These are phyloP conservation scores for Cercospora beticola DNA, from an alignment of 2,329 filamentous ascomycete species.

Conservation along the genomic window DNA sequence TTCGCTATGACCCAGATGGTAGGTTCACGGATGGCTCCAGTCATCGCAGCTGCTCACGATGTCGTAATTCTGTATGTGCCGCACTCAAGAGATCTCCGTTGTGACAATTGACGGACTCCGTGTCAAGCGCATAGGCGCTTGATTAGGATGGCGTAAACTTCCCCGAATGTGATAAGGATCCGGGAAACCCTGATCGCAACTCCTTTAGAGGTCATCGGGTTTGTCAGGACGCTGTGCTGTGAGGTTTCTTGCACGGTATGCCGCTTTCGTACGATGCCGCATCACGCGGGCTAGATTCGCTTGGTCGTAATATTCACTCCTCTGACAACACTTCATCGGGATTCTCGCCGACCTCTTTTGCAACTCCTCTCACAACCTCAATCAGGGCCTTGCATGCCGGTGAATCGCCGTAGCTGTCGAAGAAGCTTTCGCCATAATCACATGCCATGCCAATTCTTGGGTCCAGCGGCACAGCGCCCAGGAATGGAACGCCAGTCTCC, in stretches of 20 bases:
- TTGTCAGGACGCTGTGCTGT: not conserved
- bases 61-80: not conserved
- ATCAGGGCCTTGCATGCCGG: slow-evolving; percentile 82
- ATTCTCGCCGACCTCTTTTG: slow-evolving; percentile 36
- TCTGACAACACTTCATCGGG: slow-evolving; percentile 34
- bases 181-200: not conserved
- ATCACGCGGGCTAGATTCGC: not conserved
- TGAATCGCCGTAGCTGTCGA: slow-evolving; percentile 89
- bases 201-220: not conserved
- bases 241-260: not conserved
- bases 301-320: slow-evolving; percentile 19
- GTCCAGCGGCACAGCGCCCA: slow-evolving; percentile 87
- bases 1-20: not conserved
- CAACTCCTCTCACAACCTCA: slow-evolving; percentile 72
- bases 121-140: not conserved
- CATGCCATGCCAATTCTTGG: slow-evolving; percentile 94
- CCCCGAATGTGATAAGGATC: not conserved
- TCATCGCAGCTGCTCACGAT: not conserved
- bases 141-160: not conserved
- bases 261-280: not conserved
- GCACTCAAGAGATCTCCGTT: not conserved
- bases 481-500: slow-evolving; percentile 83
- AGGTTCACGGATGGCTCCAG: not conserved
- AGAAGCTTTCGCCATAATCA: slow-evolving; percentile 96
- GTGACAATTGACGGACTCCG: not conserved